Conservation (phyloP, 768 basidiomycete genomes). For the Calvatia gigantea region DNA sequence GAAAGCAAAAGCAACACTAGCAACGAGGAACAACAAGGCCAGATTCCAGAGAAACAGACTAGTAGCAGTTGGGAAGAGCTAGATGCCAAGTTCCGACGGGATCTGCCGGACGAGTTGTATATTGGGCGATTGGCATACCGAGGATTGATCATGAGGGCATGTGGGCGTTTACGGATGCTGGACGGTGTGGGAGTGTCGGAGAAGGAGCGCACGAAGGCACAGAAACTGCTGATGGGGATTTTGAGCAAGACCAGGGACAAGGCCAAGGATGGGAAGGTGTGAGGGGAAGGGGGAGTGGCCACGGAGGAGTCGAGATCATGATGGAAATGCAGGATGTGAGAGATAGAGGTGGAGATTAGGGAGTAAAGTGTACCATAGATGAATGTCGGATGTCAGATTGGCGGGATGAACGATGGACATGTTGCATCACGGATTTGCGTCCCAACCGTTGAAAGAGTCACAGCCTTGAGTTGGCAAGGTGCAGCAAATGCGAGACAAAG, state of each 20-base stretch:
- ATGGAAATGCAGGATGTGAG: constrained; percentile 15
- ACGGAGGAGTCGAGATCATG: constrained; percentile 15
- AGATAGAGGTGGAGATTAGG: constrained; percentile 17
- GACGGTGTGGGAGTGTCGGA: constrained; percentile 84
- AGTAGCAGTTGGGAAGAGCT: constrained; percentile 62
- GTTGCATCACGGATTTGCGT: constrained; percentile 16
- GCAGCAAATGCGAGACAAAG: neutral
- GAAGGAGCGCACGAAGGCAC: constrained; percentile 85
- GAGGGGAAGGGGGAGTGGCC: neutral
- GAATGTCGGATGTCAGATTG: constrained; percentile 5
- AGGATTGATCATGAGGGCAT: constrained; percentile 80
- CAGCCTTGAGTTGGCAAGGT: constrained; percentile 14
- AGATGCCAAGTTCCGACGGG: constrained; percentile 84
- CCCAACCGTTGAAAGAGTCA: constrained; percentile 1
- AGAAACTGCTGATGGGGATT: constrained; percentile 59
- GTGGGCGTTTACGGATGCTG: constrained; percentile 60
- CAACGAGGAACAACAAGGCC: neutral
- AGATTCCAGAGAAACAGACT: constrained; percentile 18
- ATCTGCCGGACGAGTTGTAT: constrained; percentile 86
- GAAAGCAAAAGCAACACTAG: constrained; percentile 23
- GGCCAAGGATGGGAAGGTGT: constrained; percentile 24
- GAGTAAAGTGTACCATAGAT: constrained; percentile 16
- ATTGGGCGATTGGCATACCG: constrained; percentile 86
- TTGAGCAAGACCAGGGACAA: constrained; percentile 22
- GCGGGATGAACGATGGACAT: constrained; percentile 9